Percentiles rank a stretch among this genome's conserved stretches.
These are phyloP conservation scores for Thalassiosira livingstoniorum DNA, from an alignment of 352 stramenopile species.

Conservation along the genomic window DNA sequence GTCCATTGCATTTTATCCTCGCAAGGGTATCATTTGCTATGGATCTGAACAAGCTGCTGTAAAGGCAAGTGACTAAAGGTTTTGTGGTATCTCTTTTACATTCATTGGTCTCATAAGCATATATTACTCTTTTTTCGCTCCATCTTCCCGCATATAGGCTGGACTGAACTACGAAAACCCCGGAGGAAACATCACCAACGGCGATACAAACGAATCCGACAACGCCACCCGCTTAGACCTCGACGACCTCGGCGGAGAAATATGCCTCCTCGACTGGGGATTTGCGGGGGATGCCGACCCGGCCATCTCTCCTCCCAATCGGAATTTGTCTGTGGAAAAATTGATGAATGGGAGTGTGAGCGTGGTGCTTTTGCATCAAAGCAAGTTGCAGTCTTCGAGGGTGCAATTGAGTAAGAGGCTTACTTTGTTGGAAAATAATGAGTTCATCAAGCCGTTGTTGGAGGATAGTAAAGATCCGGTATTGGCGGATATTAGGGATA, in stretches of 20 bases:
- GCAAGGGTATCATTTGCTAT: slow-evolving; percentile 80
- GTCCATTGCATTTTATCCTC: slow-evolving; percentile 79
- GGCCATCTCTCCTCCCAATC: slow-evolving; percentile 66
- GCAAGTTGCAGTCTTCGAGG: slow-evolving; percentile 22
- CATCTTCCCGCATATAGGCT: slow-evolving; percentile 32
- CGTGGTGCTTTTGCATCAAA: slow-evolving; percentile 62
- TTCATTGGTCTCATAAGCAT: not conserved
- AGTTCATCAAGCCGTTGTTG: slow-evolving; percentile 70
- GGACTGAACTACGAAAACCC: slow-evolving; percentile 67
- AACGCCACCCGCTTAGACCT: slow-evolving; percentile 75
- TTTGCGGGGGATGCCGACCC: slow-evolving; percentile 13
- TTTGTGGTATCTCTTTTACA: not conserved
- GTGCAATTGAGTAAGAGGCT: slow-evolving; percentile 24
- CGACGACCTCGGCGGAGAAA: slow-evolving; percentile 81
- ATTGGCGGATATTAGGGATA: slow-evolving; percentile 73
- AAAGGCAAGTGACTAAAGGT: slow-evolving; percentile 50
- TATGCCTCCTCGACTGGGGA: slow-evolving; percentile 78
- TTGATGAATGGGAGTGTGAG: slow-evolving; percentile 68
- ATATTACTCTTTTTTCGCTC: not conserved
- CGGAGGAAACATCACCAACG: slow-evolving; percentile 6
- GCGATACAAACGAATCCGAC: slow-evolving; percentile 33
- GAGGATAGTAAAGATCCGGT: slow-evolving; percentile 64
- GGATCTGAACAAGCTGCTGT: slow-evolving; percentile 81
- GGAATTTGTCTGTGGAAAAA: slow-evolving; percentile 54
- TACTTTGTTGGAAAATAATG: slow-evolving; percentile 58